Evolutionary conservation across 306 rosid genomes (phyloP).

Genomic region (Cyclanthera cordifolia): DNA sequence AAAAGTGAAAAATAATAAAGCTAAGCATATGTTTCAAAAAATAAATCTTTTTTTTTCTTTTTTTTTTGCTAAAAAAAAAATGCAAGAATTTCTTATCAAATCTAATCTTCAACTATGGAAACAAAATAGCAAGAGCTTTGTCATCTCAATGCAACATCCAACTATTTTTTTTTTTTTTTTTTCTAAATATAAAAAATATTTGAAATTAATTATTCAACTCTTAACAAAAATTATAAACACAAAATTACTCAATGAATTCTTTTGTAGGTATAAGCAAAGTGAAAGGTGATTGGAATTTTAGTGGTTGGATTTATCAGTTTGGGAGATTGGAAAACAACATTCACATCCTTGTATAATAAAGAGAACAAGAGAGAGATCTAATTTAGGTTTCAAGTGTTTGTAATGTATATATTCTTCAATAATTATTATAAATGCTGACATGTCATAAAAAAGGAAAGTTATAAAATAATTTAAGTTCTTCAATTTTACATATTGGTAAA

Average conservation of each 20-base stretch:
- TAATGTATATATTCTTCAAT: slow-evolving; percentile 1
- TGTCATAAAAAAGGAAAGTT: slow-evolving; percentile 7
- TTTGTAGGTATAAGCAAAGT: background rate
- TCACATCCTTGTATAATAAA: background rate
- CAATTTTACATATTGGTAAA: background rate
- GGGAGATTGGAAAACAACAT: slow-evolving; percentile 13
- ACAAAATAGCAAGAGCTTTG: background rate
- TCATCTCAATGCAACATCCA: background rate
- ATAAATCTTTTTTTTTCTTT: too few relatives aligned
- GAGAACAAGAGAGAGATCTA: slow-evolving; percentile 10
- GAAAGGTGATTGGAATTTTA: background rate
- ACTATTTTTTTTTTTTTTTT: background rate
- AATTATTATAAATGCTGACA: background rate
- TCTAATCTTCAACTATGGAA: background rate
- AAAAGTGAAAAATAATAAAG: too few relatives aligned
- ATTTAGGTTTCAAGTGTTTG: slow-evolving; percentile 10
- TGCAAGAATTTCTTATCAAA: background rate
- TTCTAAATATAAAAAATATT: background rate
- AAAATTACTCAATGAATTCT: background rate
- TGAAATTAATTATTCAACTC: background rate
- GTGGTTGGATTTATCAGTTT: slow-evolving; percentile 12
- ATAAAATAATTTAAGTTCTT: background rate
- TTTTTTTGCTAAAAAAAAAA: too few relatives aligned
- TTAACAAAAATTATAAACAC: background rate
- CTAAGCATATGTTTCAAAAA: background rate